Evolutionary conservation across 495 filamentous ascomycete genomes (phyloP), one percentile per base, ranked within the genome.

Genomic region (Sabuloglossum arenarium): DNA sequence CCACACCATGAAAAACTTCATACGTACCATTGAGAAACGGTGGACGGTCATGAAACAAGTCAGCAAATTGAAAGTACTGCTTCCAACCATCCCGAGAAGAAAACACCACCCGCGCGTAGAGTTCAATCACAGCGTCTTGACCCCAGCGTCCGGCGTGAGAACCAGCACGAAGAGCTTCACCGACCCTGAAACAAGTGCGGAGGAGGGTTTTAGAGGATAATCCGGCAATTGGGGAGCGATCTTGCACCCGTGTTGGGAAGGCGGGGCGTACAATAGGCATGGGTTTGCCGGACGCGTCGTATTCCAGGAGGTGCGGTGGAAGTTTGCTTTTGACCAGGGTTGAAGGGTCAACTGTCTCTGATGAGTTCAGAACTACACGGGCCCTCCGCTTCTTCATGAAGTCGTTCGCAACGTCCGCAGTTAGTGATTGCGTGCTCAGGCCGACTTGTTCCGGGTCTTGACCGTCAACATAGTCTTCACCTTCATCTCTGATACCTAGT

Each of bases 121-220:
- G 60, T 62, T 82, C 80, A 43, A 81, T 69, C 0, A 79, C 58
- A 14, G 71, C 69, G 49, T 72, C 67, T 46, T 73, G 71, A 1
- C 68, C 59, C 45, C 66, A 64, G 30, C 66, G 64, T 6, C 62
- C 64, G 47, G 70, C 72, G 43, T 71, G 66, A 34, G 60, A 63
- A 37, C 69, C 72, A 61, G 61, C 60, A 29, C 65, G 66, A 21
- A 81, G 56, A 45, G 79, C 71, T 55, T 79, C 73, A 19, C 75
- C 78, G 47, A 79, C 70, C 8, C 77, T 74, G 61, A 84, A 84
- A 59, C 78, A 82, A 1, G 73, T 77, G 34, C 77, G 73, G 3
- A 81, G 65, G 12, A 73, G 45, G 1, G 60, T 67, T 14, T 65
- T 57, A 34, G 71, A 61, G 0, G 75, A 73, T 21, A 79, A 59